phyloP scores from a whole-genome alignment of 2,329 filamentous ascomycete genomes.

The Zymoseptoria pseudotritici region DNA sequence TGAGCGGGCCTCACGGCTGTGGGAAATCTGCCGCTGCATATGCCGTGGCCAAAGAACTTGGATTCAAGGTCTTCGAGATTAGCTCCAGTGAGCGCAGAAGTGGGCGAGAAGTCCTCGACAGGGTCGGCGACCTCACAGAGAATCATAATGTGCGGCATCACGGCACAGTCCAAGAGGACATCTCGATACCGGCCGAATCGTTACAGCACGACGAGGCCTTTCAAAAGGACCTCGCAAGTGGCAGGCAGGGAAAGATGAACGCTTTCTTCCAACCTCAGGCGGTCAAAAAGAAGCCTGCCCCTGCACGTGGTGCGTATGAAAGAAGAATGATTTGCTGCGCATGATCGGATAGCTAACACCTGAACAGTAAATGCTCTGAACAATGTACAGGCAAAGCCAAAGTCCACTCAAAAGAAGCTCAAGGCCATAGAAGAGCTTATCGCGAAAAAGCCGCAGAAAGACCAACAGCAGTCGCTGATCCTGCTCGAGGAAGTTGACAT shows the following conservation, averaged over 20 bases:
- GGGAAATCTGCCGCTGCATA: slow-evolving; percentile 92
- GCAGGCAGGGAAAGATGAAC: slow-evolving; percentile 70
- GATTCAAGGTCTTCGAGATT: slow-evolving; percentile 92
- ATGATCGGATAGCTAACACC: background rate
- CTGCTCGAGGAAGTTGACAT: slow-evolving; percentile 90
- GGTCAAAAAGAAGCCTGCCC: slow-evolving; percentile 15
- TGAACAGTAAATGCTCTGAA: background rate
- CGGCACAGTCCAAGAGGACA: slow-evolving; percentile 19
- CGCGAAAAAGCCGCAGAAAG: slow-evolving; percentile 30
- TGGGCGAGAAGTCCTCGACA: slow-evolving; percentile 84
- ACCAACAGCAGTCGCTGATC: slow-evolving; percentile 89
- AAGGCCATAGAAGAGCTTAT: slow-evolving; percentile 21
- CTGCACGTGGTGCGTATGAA: background rate
- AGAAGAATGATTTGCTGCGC: background rate
- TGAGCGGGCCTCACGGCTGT: slow-evolving; percentile 83
- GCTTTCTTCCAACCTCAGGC: slow-evolving; percentile 61
- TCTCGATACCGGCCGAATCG: slow-evolving; percentile 29
- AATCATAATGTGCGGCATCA: slow-evolving; percentile 75
- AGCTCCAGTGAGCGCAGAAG: slow-evolving; percentile 75
- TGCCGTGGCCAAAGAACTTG: slow-evolving; percentile 84
- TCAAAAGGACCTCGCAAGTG: slow-evolving; percentile 54
- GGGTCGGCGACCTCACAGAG: slow-evolving; percentile 90
- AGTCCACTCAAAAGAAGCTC: slow-evolving; percentile 18
- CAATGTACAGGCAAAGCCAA: slow-evolving; percentile 23
- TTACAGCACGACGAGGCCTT: slow-evolving; percentile 39